Conservation (phyloP, 305 asterid genomes). For the Vinca major region DNA sequence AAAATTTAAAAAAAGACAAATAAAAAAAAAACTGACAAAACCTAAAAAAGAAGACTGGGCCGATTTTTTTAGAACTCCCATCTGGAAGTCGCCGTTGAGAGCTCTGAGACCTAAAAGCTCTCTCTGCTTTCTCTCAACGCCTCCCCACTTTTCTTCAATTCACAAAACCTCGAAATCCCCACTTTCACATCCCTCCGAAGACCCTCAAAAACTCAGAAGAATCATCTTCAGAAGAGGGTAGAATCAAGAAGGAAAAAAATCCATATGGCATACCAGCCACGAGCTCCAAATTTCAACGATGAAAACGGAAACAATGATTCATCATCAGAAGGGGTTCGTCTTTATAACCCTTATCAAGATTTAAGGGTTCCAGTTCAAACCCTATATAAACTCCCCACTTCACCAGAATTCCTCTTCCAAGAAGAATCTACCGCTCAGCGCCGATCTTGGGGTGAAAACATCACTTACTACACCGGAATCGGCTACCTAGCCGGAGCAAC, state of each 20-base stretch:
- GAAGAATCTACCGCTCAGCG: constrained; percentile 75
- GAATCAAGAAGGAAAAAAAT: too few species aligned
- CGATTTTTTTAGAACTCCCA: neutral
- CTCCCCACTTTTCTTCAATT: neutral
- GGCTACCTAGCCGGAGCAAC: constrained; percentile 71
- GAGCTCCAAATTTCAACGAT: constrained; percentile 38
- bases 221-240: too few species aligned
- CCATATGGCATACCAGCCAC: constrained; percentile 61
- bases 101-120: neutral
- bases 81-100: constrained; percentile 12
- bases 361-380: constrained; percentile 50
- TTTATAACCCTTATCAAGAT: constrained; percentile 87
- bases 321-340: constrained; percentile 38
- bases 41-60: neutral
- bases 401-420: constrained; percentile 80
- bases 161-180: too few species aligned
- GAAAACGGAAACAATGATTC: constrained; percentile 20
- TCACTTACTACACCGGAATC: constrained; percentile 78
- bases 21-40: neutral
- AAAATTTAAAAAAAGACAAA: too few species aligned
- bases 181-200: constrained; percentile 13
- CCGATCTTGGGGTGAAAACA: constrained; percentile 91
- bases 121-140: neutral
- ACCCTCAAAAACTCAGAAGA: neutral
- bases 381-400: constrained; percentile 62